phyloP scores from a whole-genome alignment of 2,329 filamentous ascomycete species.

The Venturia pyrina region DNA sequence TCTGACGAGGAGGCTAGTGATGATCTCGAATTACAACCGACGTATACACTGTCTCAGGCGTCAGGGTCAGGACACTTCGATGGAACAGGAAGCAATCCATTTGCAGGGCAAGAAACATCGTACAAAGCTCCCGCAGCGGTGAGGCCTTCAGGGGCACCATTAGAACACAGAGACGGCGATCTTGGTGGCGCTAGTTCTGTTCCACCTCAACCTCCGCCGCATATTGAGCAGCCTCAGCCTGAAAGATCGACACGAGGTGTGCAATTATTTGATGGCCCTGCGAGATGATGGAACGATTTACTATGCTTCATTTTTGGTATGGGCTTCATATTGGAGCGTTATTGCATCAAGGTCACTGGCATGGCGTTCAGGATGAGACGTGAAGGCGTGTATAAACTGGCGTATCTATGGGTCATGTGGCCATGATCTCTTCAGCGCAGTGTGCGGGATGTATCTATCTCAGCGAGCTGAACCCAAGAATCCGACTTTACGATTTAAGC shows the following conservation, averaged over 20 bases:
- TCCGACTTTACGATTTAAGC: not conserved
- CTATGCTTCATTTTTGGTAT: not conserved
- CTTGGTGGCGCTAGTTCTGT: not conserved
- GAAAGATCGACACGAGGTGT: not conserved
- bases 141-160: not conserved
- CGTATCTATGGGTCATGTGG: not conserved
- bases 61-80: not conserved
- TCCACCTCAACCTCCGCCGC: not conserved
- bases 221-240: constrained; percentile 1
- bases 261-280: constrained; percentile 2
- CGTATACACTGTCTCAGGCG: constrained; percentile 5
- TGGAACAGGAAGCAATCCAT: not conserved
- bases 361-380: not conserved
- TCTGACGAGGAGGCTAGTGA: constrained; percentile 7
- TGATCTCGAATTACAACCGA: constrained; percentile 11
- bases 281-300: not conserved
- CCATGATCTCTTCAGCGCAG: not conserved
- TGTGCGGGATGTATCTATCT: not conserved
- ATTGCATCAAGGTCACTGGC: not conserved
- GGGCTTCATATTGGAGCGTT: not conserved
- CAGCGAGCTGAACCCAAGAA: not conserved
- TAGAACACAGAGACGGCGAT: not conserved
- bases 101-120: constrained; percentile 1
- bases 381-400: not conserved
- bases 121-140: not conserved